Percentiles rank a stretch among this genome's conserved stretches.
Evolutionary conservation across 2,329 filamentous ascomycete genomes (phyloP).

Genomic region (Penicillium sp.): DNA sequence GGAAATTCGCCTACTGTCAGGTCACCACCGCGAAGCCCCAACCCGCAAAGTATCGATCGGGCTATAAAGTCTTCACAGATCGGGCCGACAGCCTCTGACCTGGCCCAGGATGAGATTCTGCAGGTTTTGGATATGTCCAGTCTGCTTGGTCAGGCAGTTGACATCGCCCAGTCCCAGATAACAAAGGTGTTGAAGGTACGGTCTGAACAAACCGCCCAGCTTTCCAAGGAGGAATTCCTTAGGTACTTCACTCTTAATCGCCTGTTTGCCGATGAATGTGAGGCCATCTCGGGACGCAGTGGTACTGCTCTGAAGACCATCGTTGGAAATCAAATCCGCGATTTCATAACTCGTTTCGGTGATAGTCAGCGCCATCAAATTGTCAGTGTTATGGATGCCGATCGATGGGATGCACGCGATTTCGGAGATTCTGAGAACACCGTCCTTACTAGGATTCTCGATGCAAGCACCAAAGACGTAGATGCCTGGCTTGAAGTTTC

Average conservation of each 20-base stretch:
- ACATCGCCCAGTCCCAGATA: constrained; percentile 63
- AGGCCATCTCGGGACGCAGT: constrained; percentile 62
- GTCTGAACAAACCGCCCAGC: constrained; percentile 56
- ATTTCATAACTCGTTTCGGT: constrained; percentile 58
- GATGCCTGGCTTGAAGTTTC: constrained; percentile 52
- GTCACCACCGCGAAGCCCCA: constrained; percentile 51
- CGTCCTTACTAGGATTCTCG: constrained; percentile 54
- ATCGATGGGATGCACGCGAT: constrained; percentile 64
- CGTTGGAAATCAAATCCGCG: constrained; percentile 61
- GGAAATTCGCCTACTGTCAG: constrained; percentile 42
- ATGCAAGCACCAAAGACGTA: constrained; percentile 58
- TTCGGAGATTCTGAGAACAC: constrained; percentile 54
- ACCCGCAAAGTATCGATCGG: constrained; percentile 43
- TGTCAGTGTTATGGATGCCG: constrained; percentile 57
- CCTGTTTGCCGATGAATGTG: constrained; percentile 65
- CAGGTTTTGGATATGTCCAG: constrained; percentile 65
- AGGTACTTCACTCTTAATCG: constrained; percentile 62
- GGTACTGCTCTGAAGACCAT: constrained; percentile 59
- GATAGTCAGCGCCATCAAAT: constrained; percentile 57
- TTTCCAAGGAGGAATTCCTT: constrained; percentile 57
- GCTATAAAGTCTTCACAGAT: constrained; percentile 29
- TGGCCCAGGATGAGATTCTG: constrained; percentile 57
- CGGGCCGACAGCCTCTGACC: constrained; percentile 27
- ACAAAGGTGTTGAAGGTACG: constrained; percentile 63
- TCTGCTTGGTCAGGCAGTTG: constrained; percentile 63